Evolutionary conservation across 169 alveolate species (phyloP).

Genomic region (Plasmodium yoelii): DNA sequence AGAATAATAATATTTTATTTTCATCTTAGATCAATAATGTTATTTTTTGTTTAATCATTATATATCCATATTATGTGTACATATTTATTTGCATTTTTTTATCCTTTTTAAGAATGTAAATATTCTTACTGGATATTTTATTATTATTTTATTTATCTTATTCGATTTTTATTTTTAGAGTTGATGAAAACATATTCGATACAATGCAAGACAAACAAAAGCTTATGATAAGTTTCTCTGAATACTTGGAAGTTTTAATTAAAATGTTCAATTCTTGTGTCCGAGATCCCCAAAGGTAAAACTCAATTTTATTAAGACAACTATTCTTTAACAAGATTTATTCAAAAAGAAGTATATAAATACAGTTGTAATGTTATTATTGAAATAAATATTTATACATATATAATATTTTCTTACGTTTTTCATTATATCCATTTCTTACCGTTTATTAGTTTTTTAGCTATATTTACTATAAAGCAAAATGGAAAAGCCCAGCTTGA

Average conservation of each 20-base stretch:
- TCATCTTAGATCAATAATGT: not conserved
- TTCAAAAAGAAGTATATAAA: no score
- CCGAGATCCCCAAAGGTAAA: conserved; percentile 92
- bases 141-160: not conserved
- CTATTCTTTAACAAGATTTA: no score
- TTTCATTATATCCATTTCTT: not conserved
- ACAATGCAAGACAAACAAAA: conserved; percentile 92
- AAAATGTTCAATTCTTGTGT: conserved; percentile 95
- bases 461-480: conserved; percentile 89
- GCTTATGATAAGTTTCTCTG: conserved; percentile 93
- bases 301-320: not conserved
- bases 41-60: not conserved
- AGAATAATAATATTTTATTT: conserved; percentile 4
- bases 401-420: conserved; percentile 1
- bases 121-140: not conserved
- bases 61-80: not conserved
- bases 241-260: conserved; percentile 90
- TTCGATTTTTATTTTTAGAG: conserved; percentile 59
- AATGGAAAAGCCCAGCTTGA: conserved; percentile 91
- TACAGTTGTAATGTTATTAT: no score
- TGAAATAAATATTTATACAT: not conserved
- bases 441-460: conserved; percentile 83
- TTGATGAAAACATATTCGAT: conserved; percentile 88
- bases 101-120: not conserved
- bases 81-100: not conserved